Evolutionary conservation across 2,329 filamentous ascomycete genomes (phyloP), one percentile per base, ranked within the genome.

Genomic region (Allantophomopsis lycopodina): DNA sequence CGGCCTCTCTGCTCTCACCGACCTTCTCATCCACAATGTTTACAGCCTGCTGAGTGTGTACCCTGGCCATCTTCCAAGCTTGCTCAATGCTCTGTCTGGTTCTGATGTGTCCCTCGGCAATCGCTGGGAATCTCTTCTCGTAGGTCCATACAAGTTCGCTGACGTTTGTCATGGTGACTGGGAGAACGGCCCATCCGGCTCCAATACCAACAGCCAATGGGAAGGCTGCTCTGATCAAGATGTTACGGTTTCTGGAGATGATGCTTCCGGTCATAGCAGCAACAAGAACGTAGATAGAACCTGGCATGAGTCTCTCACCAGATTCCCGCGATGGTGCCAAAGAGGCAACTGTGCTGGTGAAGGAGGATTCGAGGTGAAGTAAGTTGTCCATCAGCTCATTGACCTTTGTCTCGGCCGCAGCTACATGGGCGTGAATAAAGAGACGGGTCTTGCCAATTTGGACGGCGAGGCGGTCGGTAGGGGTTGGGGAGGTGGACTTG

Each of bases 231-330:
- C 91, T 79, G 40, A 98, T 66, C 46, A 94, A 59, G 46, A 96
- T 71, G 60, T 83, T 88, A 51, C 89, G 79, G 68, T 94, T 93
- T 46, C 89, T 78, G 40, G 84, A 77, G 40, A 95, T 68, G 58
- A 98, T 96, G 60, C 78, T 87, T 50, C 89, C 91, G 30, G 91
- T 85, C 88, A 98, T 95, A 52, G 85, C 79, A 33, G 88, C 81
- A 36, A 98, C 88, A 21, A 95, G 73, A 36, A 96, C 87, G 64
- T 96, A 96, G 50, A 96, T 76, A 43, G 78, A 70, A 18, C 89
- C 89, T 28, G 91, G 91, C 63, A 96, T 79, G 41, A 98, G 72
- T 56, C 79, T 78, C 69, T 98, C 91, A 58, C 83, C 84, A 44
- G 78, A 84, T 62, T 89, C 82, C 53, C 79, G 80, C 31, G 87